Conservation (phyloP, 2,329 filamentous ascomycete genomes). For the Dactylellina drechsleri region DNA sequence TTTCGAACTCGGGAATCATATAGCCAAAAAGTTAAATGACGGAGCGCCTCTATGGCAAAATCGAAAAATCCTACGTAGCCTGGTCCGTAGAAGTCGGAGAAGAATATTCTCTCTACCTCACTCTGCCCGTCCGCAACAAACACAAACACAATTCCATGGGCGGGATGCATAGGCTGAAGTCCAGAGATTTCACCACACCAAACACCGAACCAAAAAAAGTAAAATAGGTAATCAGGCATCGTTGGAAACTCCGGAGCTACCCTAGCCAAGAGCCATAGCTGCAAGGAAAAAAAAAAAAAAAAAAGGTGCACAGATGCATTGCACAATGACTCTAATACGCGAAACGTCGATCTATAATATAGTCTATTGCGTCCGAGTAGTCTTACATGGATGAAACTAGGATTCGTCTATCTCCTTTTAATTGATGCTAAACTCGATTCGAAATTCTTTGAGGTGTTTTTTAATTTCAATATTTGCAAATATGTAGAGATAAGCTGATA, state of each 20-base stretch:
- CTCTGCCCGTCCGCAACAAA: background rate
- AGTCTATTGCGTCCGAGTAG: background rate
- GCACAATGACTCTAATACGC: conserved; percentile 3
- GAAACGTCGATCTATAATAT: background rate
- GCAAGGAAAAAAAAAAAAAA: background rate
- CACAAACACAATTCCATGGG: conserved; percentile 43
- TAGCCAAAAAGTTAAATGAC: background rate
- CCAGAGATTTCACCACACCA: conserved; percentile 33
- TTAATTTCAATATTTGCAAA: conserved; percentile 16
- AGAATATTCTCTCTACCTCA: conserved; percentile 11
- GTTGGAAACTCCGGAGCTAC: conserved; percentile 13
- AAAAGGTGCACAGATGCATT: too few species aligned
- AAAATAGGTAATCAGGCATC: background rate
- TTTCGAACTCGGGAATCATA: background rate
- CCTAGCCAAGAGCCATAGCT: conserved; percentile 8
- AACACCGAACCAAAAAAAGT: background rate
- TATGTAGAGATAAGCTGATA: conserved; percentile 41
- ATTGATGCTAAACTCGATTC: background rate
- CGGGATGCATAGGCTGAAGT: conserved; percentile 46
- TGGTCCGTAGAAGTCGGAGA: background rate
- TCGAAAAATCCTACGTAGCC: conserved; percentile 1
- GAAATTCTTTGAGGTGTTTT: conserved; percentile 8
- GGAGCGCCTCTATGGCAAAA: background rate
- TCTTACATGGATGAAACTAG: conserved; percentile 10
- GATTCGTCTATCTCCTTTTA: background rate